Evolutionary conservation across 108 stramenopile species (phyloP), one percentile per base, ranked within the genome.

Genomic region (Mediolabrus comicus): DNA sequence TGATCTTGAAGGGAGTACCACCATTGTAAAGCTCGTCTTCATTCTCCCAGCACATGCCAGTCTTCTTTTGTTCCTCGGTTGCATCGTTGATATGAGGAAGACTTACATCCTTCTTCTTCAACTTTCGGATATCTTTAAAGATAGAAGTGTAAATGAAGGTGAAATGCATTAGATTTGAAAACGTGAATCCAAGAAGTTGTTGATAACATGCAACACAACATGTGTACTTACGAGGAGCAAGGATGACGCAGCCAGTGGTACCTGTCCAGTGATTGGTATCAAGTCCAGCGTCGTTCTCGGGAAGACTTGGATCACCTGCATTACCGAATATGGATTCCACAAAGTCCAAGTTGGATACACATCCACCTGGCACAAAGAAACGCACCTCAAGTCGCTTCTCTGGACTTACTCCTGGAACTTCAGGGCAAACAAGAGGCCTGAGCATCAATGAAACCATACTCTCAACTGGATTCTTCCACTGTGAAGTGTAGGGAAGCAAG

Each of bases 1-100:
- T 84, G 26, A 84, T 84, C 62, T 84, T 84, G 69, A 84, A 84
- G 28, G 84, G 80, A 36, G 68, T 74, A 10, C 84, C 84, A 55
- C 71, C 74, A 46, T 84, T 81, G 69, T 84, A 84, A 9, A 74
- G 80, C 32, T 84, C 84, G 17, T 71, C 68, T 11, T 71, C 53
- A 53, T 79, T 70, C 30, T 61, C 54, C 77, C 77, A 84, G 60
- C 84, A 82, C 84, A 84, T 82, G 16, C 80, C 80, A 7, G 75
- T 82, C 14, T n/a, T 28, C 53, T 82, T 84, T 68, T 84, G 84
- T 41, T 84, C 65, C 16, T 84, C 80, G 11, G 72, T 84, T 2
- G 84, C 84, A 32, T 84, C 84, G 25, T 38, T 56, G 10, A 82
- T 51, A 41, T 82, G 71, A 31, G 84, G 84, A 10, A 84, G 66